Conservation (phyloP, 495 filamentous ascomycete species). For the Penicillium paxilli region DNA sequence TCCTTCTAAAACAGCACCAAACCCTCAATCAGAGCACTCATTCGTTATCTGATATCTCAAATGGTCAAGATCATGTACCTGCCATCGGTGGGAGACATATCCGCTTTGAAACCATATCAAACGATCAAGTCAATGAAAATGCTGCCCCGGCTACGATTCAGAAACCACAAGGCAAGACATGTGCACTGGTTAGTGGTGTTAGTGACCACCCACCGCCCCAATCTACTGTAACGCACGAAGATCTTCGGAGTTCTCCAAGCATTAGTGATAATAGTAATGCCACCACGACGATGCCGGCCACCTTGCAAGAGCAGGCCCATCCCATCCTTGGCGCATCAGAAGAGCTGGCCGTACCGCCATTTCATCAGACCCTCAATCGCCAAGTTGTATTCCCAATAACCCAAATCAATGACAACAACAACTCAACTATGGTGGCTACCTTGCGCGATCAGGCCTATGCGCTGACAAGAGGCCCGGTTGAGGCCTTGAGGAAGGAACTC, state of each 20-base stretch:
- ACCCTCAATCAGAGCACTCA: too few relatives aligned
- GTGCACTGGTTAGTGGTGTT: neutral
- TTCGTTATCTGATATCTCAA: too few relatives aligned
- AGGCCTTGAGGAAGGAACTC: conserved; percentile 1
- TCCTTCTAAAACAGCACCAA: too few relatives aligned
- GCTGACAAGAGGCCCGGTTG: neutral
- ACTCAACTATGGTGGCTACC: too few relatives aligned
- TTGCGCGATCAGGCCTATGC: neutral
- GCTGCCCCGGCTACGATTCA: conserved; percentile 1
- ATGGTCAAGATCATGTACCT: neutral
- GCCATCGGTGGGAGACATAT: neutral
- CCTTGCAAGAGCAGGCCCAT: neutral
- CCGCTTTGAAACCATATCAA: conserved; percentile 3
- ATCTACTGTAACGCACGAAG: neutral
- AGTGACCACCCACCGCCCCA: conserved; percentile 2
- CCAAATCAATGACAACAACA: too few relatives aligned
- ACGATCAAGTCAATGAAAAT: neutral
- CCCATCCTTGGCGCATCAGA: too few relatives aligned
- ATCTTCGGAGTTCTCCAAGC: neutral
- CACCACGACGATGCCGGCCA: neutral
- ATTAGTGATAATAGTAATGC: neutral
- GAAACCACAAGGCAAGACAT: neutral
- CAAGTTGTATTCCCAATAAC: too few relatives aligned
- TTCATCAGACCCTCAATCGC: too few relatives aligned
- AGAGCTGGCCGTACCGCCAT: too few relatives aligned